A percentile compares a stretch with the other conserved stretches of the same genome.
Conservation (phyloP, 2,329 filamentous ascomycete genomes). For the Aspergillus fumigatus region DNA sequence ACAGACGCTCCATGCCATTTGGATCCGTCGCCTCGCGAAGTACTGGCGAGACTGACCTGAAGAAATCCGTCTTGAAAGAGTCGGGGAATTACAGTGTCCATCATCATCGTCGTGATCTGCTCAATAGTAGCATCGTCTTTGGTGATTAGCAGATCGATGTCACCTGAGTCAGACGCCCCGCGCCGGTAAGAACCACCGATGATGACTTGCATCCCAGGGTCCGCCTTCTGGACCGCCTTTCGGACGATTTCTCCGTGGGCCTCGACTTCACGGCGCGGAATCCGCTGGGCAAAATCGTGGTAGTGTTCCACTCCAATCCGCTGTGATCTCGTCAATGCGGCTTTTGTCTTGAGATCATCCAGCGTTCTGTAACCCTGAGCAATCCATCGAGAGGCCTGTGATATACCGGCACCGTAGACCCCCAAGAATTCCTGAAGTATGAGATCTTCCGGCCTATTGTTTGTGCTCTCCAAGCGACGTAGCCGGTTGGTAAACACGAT, state of each 20-base stretch:
- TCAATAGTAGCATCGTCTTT: slow-evolving; percentile 55
- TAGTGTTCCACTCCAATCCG: slow-evolving; percentile 73
- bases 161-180: slow-evolving; percentile 67
- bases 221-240: slow-evolving; percentile 54
- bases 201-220: slow-evolving; percentile 63
- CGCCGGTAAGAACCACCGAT: slow-evolving; percentile 82
- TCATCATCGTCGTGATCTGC: slow-evolving; percentile 58
- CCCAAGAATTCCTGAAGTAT: slow-evolving; percentile 66
- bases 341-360: slow-evolving; percentile 61
- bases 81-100: slow-evolving; percentile 58
- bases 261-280: slow-evolving; percentile 71
- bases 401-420: slow-evolving; percentile 72
- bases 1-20: slow-evolving; percentile 89
- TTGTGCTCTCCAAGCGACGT: slow-evolving; percentile 65
- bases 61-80: slow-evolving; percentile 64
- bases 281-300: slow-evolving; percentile 71
- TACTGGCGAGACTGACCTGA: slow-evolving; percentile 62
- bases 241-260: slow-evolving; percentile 63
- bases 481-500: slow-evolving; percentile 72
- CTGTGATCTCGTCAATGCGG: slow-evolving; percentile 64
- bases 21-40: slow-evolving; percentile 54
- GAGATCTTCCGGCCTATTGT: slow-evolving; percentile 61
- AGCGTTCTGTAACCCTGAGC: slow-evolving; percentile 69
- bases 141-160: slow-evolving; percentile 83
- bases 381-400: slow-evolving; percentile 71